Percentiles rank a stretch among this genome's conserved stretches.
These are phyloP conservation scores for Cytospora leucostoma DNA, from an alignment of 2,329 filamentous ascomycete species.

Conservation along the genomic window DNA sequence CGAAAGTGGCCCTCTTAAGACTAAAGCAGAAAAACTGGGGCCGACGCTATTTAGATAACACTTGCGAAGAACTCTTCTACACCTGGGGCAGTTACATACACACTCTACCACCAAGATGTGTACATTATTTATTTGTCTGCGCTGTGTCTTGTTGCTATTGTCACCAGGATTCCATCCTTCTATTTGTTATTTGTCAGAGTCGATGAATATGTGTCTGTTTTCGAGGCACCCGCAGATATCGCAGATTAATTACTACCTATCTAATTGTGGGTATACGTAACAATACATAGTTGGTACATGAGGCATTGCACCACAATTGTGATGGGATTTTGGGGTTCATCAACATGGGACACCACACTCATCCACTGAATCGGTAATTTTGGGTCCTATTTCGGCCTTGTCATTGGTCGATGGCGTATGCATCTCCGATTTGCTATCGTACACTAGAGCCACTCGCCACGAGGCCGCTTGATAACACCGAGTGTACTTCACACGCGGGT, in stretches of 20 bases:
- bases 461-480: constrained; percentile 4
- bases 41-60: not conserved
- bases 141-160: no score
- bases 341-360: constrained; percentile 10
- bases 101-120: no score
- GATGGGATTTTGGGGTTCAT: constrained; percentile 15
- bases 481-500: not conserved
- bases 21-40: not conserved
- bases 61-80: no score
- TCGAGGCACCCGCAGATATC: no score
- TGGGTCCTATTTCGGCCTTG: constrained; percentile 13
- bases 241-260: no score
- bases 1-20: not conserved
- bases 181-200: no score
- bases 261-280: no score
- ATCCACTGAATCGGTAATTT: constrained; percentile 17
- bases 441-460: constrained; percentile 18
- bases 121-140: no score
- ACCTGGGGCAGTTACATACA: no score
- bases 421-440: not conserved
- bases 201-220: no score
- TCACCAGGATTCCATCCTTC: no score
- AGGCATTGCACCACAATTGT: constrained; percentile 6
- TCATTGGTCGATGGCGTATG: not conserved
- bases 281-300: not conserved